Evolutionary conservation across 1,284 basidiomycete species (phyloP).

Genomic region (Trametes versicolor): DNA sequence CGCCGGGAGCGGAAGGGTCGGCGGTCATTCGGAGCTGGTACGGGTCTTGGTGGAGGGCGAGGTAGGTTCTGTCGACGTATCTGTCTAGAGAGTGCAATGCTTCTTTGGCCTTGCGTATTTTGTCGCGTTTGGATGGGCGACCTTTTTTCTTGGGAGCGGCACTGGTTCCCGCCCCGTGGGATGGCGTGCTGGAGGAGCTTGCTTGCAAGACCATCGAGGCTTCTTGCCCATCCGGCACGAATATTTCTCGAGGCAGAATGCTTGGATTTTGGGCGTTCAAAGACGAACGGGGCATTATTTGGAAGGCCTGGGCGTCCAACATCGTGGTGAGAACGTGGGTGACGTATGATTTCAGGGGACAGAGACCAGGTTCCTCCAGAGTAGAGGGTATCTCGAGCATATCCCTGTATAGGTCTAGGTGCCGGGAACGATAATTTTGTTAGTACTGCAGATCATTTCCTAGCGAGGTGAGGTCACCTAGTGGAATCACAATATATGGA

Average conservation of each 20-base stretch:
- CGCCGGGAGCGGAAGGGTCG: constrained; percentile 9
- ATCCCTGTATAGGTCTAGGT: constrained; percentile 61
- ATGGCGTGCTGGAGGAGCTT: not conserved
- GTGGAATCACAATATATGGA: constrained; percentile 62
- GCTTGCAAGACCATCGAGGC: constrained; percentile 19
- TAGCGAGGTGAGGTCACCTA: constrained; percentile 53
- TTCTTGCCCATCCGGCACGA: constrained; percentile 53
- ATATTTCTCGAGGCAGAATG: constrained; percentile 69
- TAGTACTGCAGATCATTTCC: not conserved
- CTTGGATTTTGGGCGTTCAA: constrained; percentile 66
- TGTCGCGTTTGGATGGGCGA: constrained; percentile 71
- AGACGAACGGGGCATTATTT: constrained; percentile 64
- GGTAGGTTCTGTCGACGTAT: constrained; percentile 53
- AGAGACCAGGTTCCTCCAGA: constrained; percentile 51
- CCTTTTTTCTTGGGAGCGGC: constrained; percentile 65
- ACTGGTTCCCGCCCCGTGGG: not conserved
- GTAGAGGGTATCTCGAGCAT: constrained; percentile 56
- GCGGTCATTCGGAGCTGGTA: not conserved
- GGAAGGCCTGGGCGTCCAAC: constrained; percentile 58
- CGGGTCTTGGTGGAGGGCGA: not conserved
- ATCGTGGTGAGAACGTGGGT: constrained; percentile 59
- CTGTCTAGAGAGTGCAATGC: constrained; percentile 60
- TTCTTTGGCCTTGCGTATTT: constrained; percentile 60
- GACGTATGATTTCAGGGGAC: constrained; percentile 57
- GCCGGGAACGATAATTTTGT: constrained; percentile 16